Evolutionary conservation across 768 basidiomycete species (phyloP).

Genomic region (Kockovaella imperatae): DNA sequence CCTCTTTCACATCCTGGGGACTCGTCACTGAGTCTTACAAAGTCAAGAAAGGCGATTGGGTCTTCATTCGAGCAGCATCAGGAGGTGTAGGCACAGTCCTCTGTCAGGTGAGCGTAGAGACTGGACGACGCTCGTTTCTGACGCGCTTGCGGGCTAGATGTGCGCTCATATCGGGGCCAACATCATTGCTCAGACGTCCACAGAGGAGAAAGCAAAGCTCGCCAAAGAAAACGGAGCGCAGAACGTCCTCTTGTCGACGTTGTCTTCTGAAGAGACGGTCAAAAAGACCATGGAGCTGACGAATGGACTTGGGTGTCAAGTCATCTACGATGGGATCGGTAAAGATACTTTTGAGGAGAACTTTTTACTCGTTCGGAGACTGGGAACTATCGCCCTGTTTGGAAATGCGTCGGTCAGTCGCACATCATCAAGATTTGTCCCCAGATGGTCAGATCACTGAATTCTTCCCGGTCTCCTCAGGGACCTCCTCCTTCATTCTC

Average conservation of each 20-base stretch:
- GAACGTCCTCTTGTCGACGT: conserved; percentile 65
- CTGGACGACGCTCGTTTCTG: neutral
- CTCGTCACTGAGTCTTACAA: conserved; percentile 79
- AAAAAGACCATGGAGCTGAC: conserved; percentile 43
- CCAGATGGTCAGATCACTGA: neutral
- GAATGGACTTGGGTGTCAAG: conserved; percentile 53
- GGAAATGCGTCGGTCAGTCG: conserved; percentile 69
- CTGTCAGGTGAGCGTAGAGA: conserved; percentile 39
- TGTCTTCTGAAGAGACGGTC: conserved; percentile 60
- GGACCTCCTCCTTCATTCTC: conserved; percentile 62
- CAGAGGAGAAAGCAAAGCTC: conserved; percentile 68
- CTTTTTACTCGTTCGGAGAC: conserved; percentile 71
- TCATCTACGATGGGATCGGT: conserved; percentile 90
- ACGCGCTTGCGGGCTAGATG: no score
- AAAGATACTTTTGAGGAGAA: conserved; percentile 85
- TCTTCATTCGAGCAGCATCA: conserved; percentile 83
- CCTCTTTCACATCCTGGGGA: conserved; percentile 66
- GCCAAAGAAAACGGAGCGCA: conserved; percentile 74
- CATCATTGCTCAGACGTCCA: conserved; percentile 89
- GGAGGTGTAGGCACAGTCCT: conserved; percentile 64
- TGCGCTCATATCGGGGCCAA: conserved; percentile 68
- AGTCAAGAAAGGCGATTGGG: conserved; percentile 63
- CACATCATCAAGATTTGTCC: neutral
- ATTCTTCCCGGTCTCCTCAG: neutral
- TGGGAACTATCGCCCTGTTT: conserved; percentile 80